Evolutionary conservation across 208 protist genomes (phyloP).

Genomic region (Vickermania spadyakhi): DNA sequence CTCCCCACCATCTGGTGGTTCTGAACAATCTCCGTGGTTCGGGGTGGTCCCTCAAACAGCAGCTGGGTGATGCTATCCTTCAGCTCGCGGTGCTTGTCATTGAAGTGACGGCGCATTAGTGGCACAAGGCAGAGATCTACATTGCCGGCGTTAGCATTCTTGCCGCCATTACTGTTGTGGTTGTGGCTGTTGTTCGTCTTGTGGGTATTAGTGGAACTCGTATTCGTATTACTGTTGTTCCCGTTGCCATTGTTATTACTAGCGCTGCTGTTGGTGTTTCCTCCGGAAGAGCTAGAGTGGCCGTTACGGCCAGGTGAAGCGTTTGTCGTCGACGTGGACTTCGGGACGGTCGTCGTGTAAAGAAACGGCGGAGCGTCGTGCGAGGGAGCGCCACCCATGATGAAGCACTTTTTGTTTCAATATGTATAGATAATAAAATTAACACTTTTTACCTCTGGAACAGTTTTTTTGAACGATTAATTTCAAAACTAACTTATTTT

Average conservation of each 20-base stretch:
- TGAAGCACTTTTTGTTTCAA: neutral
- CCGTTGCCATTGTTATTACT: too few relatives aligned
- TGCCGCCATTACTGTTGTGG: neutral
- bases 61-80: slow-evolving; percentile 46
- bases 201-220: too few relatives aligned
- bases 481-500: too few relatives aligned
- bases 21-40: slow-evolving; percentile 18
- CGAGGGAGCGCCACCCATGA: slow-evolving; percentile 81
- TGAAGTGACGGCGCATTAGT: slow-evolving; percentile 76
- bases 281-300: too few relatives aligned
- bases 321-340: neutral
- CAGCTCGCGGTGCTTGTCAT: slow-evolving; percentile 60
- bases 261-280: too few relatives aligned
- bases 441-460: too few relatives aligned
- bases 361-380: slow-evolving; percentile 71
- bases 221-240: too few relatives aligned
- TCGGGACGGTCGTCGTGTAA: slow-evolving; percentile 58
- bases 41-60: slow-evolving; percentile 33
- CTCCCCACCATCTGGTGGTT: slow-evolving; percentile 11
- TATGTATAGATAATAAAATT: too few relatives aligned
- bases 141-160: slow-evolving; percentile 5
- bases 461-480: too few relatives aligned
- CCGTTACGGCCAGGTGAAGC: too few relatives aligned
- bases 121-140: slow-evolving; percentile 76
- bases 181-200: neutral